Evolutionary conservation across 164 flowering plant species (phyloP), one percentile per base, ranked within the genome.

Genomic region (Hamamelis virginiana): DNA sequence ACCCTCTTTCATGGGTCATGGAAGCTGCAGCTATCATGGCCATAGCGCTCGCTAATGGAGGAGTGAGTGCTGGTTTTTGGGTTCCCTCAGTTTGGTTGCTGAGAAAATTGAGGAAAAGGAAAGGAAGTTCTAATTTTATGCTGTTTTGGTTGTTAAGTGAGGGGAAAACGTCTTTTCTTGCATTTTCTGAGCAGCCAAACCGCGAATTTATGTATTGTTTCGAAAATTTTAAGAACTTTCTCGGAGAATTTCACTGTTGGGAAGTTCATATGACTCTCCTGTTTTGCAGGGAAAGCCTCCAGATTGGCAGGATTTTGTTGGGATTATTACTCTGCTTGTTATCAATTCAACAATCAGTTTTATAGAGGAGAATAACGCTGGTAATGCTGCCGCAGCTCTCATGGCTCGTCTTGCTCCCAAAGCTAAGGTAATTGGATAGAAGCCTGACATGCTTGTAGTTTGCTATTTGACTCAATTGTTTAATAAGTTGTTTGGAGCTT

Each of bases 21-120:
- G 98, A 93, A 78, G 94, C 91, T 53, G 98, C 98, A 51, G 97
- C 98, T 21, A 83, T 91, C 62, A 94, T 94, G 97, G 96, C 97
- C 8, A 94, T 94, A 75, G 94, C 91, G 0, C 90, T 94, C 27
- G 96, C 97, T 8, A 91, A 94, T 80, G 97, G 97, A 84, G 97
- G 97, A 70, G 98, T 94, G 57, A 81, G 89, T 13, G n/a, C 56
- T 65, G 0, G 8, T 27, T 51, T 26, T 44, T n/a, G 41, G 10
- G 21, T 67, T 52, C 38, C 47, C 19, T 66, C 22, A 28, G 23
- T 46, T 66, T 45, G 15, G 45, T 64, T 61, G 12, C n/a, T 56
- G 26, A 64, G 13, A 57, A 57, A 25, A 10, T 27, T 16, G 38
- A 57, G 18, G 60, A 25, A 9, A 57, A 21, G 26, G 23, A 16